Conservation (phyloP, 2,329 filamentous ascomycete species). For the Xylariaceae sp. region DNA sequence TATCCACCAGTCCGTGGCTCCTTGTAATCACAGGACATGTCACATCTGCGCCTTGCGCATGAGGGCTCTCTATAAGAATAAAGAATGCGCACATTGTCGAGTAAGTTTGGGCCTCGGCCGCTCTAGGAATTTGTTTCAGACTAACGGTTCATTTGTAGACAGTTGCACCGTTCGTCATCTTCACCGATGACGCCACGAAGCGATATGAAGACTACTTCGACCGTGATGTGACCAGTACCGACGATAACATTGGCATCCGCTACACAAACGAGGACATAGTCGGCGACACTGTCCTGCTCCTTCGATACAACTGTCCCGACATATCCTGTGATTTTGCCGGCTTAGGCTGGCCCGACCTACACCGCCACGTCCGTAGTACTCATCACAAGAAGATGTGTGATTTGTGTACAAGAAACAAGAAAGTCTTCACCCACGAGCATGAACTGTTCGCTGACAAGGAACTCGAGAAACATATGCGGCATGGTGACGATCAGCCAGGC, state of each 20-base stretch:
- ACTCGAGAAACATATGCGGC: conserved; percentile 84
- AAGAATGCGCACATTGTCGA: conserved; percentile 94
- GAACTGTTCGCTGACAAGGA: conserved; percentile 85
- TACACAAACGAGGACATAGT: conserved; percentile 90
- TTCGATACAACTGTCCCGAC: conserved; percentile 96
- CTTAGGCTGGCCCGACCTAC: conserved; percentile 75
- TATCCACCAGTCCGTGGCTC: conserved; percentile 84
- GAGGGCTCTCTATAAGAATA: conserved; percentile 93
- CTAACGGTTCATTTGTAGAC: conserved; percentile 49
- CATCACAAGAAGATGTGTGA: conserved; percentile 74
- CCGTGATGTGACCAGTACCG: conserved; percentile 75
- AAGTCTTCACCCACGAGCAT: conserved; percentile 98
- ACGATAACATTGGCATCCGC: conserved; percentile 87
- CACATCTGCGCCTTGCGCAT: conserved; percentile 93
- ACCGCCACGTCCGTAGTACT: conserved; percentile 79
- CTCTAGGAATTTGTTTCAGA: not conserved
- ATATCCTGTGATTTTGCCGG: conserved; percentile 76
- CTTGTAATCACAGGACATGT: conserved; percentile 95
- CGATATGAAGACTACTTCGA: conserved; percentile 83
- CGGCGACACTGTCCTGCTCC: conserved; percentile 84
- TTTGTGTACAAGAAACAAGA: conserved; percentile 81
- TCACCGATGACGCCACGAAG: conserved; percentile 84
- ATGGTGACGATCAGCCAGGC: conserved; percentile 89
- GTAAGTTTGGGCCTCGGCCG: conserved; percentile 57
- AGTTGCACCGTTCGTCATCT: conserved; percentile 82